Evolutionary conservation across 257 asterid species (phyloP), one percentile per base, ranked within the genome.

Genomic region (Scutellaria baicalensis): DNA sequence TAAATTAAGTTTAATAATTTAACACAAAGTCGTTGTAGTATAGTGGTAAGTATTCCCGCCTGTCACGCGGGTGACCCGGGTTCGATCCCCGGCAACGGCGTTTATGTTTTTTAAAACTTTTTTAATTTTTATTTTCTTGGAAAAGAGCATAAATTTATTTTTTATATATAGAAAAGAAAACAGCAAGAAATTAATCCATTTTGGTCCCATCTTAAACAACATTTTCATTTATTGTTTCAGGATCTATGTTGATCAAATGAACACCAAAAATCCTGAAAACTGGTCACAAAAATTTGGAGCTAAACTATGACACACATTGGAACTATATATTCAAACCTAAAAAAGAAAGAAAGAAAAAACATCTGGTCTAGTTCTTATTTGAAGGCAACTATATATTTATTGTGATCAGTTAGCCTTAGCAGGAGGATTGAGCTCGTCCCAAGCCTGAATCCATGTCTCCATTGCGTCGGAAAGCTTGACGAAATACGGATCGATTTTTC

Each of bases 51-150:
- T 86, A 92, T 86, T 81, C 91, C 91, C 87, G 91, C 96, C 92
- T 92, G 96, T 88, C 89, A 88, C 94, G 88, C 94, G 90, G 93
- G 93, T 74, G 93, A 92, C 97, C 95, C 93, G 91, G 95, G 96
- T 89, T 92, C 96, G 93, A 86, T 89, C 97, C 96, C 96, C 95
- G 92, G 90, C 96, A 88, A 75, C 91, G 95, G 96, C 95, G 87
- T 0, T 18, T 48, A 13, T 18, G 9, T 44, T 11, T 2, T 2
- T 44, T 10, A 13, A 1, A 13, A 0, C 49, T 2, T 14, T 13
- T 47, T n/a, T 47, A 1, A 0, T n/a, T 9, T 1, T 8, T n/a
- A 10, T 17, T 44, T n/a, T n/a, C 16, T 16, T 48, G 55, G 6
- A 48, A 48, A 48, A 6, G 0, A 5, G 27, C 12, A 3, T n/a